phyloP scores from a whole-genome alignment of 75 land plant genomes.

The Cunninghamia lanceolata region DNA sequence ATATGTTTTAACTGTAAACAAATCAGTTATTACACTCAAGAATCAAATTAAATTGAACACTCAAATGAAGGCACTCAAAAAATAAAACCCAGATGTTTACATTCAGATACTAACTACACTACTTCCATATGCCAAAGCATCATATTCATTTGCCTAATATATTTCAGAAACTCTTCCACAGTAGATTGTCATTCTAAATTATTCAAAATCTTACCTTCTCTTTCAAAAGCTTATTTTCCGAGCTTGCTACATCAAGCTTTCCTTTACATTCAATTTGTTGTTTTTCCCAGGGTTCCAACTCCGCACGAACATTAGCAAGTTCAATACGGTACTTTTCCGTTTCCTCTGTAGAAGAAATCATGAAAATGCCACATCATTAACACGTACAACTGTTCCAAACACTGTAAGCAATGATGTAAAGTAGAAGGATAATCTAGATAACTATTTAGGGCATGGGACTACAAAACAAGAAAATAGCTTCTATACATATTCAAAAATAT shows the following conservation, averaged over 20 bases:
- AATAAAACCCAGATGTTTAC: background rate
- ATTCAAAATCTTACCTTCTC: conserved; percentile 56
- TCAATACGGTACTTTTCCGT: conserved; percentile 68
- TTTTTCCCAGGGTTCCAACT: conserved; percentile 96
- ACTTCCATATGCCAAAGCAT: background rate
- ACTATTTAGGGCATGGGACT: background rate
- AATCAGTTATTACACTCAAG: background rate
- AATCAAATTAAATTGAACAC: background rate
- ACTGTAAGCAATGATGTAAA: background rate
- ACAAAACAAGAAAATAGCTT: background rate
- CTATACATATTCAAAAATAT: background rate
- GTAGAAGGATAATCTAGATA: background rate
- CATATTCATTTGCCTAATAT: background rate
- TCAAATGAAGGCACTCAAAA: background rate
- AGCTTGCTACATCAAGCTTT: conserved; percentile 69
- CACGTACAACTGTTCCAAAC: background rate
- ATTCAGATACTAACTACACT: background rate
- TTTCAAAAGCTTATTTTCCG: conserved; percentile 71
- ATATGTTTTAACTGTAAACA: background rate
- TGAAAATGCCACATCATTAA: background rate
- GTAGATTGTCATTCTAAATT: background rate
- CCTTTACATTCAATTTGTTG: conserved; percentile 83
- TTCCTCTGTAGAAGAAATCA: conserved; percentile 51
- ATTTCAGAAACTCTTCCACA: background rate
- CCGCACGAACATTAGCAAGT: conserved; percentile 65